Evolutionary conservation across 768 basidiomycete species (phyloP), one percentile per base, ranked within the genome.

Genomic region (Lentinus tigrinus): DNA sequence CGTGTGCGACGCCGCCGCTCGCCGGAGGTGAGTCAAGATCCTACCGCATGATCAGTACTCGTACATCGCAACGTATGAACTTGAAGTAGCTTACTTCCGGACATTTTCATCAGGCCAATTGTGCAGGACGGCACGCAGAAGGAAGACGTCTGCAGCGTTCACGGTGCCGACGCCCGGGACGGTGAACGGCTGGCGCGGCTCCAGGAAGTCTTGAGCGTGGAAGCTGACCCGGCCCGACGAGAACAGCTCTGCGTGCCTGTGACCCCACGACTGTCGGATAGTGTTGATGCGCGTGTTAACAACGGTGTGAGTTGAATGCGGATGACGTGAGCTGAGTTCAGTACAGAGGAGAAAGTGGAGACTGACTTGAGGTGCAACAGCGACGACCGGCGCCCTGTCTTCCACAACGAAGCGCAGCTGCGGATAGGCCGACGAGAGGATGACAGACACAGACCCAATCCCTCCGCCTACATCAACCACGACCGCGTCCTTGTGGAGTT

Each of bases 291-390:
- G 38, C 9, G n/a, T 39, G 38, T 11, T n/a, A 10, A 39, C 14
- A 14, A 39, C 38, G n/a, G 3, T 39, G 3, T n/a, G 38, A 3
- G 57, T 50, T 21, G 13, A 14, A 14, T 19, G 19, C 14, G 3
- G n/a, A 39, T n/a, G 38, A 39, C 38, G 17, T 44, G n/a, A 1
- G 31, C 43, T 21, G 43, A 23, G 1, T n/a, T n/a, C n/a, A n/a
- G n/a, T 17, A 17, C 42, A 24, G 19, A 9, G 3, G 6, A 46
- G 4, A 11, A 46, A 10, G 3, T 27, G 24, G 43, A 13, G 4
- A 55, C 34, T 16, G n/a, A 55, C 54, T 4, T 43, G 37, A 14
- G 58, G 52, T 4, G 78, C 83, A 59, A 83, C 77, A 38, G 73
- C 73, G 3, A 40, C 40, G 14, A 51, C 49, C 14, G 37, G 48